phyloP scores from a whole-genome alignment of 306 rosid species.

The Quercus agrifolia region DNA sequence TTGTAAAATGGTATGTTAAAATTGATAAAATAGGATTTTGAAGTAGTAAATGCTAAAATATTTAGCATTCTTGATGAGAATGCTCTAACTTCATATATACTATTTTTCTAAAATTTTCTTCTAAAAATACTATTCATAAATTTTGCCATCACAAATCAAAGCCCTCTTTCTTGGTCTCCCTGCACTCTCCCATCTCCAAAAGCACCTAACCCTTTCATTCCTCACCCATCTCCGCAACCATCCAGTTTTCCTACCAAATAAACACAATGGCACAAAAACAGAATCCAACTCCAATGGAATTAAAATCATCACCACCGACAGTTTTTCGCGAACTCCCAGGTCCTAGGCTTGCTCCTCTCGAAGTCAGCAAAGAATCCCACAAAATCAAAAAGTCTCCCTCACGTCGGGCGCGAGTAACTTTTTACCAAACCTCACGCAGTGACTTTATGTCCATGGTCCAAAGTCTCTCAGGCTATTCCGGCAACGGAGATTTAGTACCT shows the following conservation, averaged over 20 bases:
- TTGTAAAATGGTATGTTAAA: too few relatives aligned
- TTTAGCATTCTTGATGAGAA: too few relatives aligned
- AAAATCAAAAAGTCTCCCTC: conserved; percentile 70
- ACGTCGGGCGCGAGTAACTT: conserved; percentile 46
- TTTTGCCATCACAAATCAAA: too few relatives aligned
- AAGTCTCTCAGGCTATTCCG: conserved; percentile 61
- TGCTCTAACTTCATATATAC: too few relatives aligned
- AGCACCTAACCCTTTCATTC: not conserved
- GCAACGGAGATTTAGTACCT: conserved; percentile 48
- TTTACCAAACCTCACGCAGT: conserved; percentile 59
- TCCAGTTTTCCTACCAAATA: not conserved
- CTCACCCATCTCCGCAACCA: not conserved
- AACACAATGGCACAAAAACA: too few relatives aligned
- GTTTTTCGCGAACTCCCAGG: conserved; percentile 50
- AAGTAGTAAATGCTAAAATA: too few relatives aligned
- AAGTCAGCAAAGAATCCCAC: conserved; percentile 66
- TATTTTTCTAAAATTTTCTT: too few relatives aligned
- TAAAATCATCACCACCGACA: conserved; percentile 29
- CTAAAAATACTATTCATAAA: too few relatives aligned
- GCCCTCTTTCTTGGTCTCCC: too few relatives aligned
- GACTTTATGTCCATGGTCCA: conserved; percentile 87
- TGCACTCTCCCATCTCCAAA: not conserved
- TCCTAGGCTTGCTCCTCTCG: conserved; percentile 71
- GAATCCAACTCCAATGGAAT: conserved; percentile 43
- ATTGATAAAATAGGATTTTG: too few relatives aligned